Base-by-base conservation (phyloP, 257 asterid species). In the Jaltomata sinuosa region DNA sequence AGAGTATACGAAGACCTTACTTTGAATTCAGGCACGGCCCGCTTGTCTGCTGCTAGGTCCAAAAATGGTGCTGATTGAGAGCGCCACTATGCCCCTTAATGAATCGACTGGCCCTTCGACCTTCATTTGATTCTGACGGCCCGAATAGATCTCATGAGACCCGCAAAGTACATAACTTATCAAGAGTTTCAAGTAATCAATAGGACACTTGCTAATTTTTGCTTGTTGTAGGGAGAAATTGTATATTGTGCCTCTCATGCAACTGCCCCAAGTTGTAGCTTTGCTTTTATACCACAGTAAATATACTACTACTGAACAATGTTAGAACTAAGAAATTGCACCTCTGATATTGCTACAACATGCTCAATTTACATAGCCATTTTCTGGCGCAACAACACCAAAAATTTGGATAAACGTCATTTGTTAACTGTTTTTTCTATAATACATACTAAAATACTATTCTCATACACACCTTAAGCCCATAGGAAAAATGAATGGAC, bases 401-500 rank as follows among this genome's bases (percentile, higher is more conserved):
- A 87, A 89, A 89, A 83, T 74, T 77, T 83, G 65, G 88, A 81
- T 84, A 68, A 5, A 31, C n/a, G 78, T 64, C 84, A 74, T 86
- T 36, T 79, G 79, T 49, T 71, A 82, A 67, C 76, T 55, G 80
- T 71, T 87, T 83, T 71, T 40, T 27, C 93, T 88, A 87, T 87
- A 86, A 84, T 85, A 91, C 92, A 90, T 72, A 84, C 90, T 87
- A 81, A 84, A 67, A 72, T 68, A 79, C 92, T 89, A 84, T 77
- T 87, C 91, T 83, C 91, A 54, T 86, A 89, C 93, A 90, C 86
- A 89, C 90, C 34, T 64, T 47, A 81, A 88, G 93, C 92, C 98
- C 98, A 93, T 82, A 65, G 84, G 86, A 89, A 94, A 91, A 94
- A 94, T 87, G 86, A 81, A 90, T 91, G 98, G 93, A 82, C 94